Base-by-base conservation (phyloP, 2,329 filamentous ascomycete species). In the Juglanconis sp. region DNA sequence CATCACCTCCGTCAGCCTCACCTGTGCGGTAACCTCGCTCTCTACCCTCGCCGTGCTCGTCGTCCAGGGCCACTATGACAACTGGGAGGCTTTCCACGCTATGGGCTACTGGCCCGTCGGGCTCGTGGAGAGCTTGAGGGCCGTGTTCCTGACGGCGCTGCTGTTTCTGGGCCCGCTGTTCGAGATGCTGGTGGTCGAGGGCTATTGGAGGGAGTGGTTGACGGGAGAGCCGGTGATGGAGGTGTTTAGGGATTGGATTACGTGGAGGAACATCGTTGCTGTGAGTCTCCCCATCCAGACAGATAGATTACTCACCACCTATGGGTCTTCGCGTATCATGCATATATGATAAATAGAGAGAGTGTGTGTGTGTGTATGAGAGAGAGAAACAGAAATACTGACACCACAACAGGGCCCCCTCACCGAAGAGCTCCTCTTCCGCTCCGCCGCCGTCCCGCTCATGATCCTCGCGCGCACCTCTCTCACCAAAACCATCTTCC, bases 341-440 rank as follows among this genome's bases (percentile, higher is more conserved):
- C 17, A 24, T 24, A 2, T 24, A 24, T 24, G 17, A 24, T 24
- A 24, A 24, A 24, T 24, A 24, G 17, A 24, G 17, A 24, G 17
- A n/a, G n/a, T n/a, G n/a, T 24, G 17, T 24, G 17, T 24, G 17
- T 24, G 17, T 24, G 17, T 24, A 2, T 24, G 17, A 24, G 17
- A 24, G 17, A 24, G 13, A 46, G 10, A 17, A 46, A 46, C 44
- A 46, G 13, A 17, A 17, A 47, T 3, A 40, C 32, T 46, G 15
- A 53, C 44, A 49, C 6, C 32, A 10, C 11, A 24, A 51, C 64
- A 90, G 88, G 92, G 92, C 40, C 93, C 95, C 0, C 78, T 95
- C 57, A 96, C 92, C 10, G 95, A 99, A 77, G 95, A 99, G 75
- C 79, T 96, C 62, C 89, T 97, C 68, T 99, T 97, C 80, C 90